These are phyloP conservation scores for Chytriomyces confervae DNA, from an alignment of 192 early-diverging fungal genomes.

Conservation along the genomic window DNA sequence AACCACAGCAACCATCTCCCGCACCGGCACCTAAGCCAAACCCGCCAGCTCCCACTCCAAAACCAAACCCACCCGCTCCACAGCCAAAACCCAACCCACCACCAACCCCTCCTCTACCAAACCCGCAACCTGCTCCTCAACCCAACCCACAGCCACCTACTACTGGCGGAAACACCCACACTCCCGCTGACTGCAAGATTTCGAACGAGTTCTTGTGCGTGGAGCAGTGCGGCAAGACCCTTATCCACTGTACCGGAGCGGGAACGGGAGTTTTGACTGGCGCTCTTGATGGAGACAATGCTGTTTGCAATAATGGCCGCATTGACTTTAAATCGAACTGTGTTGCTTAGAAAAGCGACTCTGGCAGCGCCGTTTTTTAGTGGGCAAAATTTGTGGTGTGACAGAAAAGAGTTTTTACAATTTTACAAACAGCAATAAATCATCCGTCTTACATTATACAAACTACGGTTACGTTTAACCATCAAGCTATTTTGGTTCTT, in stretches of 20 bases:
- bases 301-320: not conserved
- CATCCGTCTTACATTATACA: too few relatives aligned
- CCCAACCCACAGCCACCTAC: not conserved
- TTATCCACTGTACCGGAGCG: constrained; percentile 5
- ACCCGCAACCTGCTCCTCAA: not conserved
- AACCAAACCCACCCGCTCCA: not conserved
- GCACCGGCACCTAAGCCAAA: too few relatives aligned
- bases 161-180: not conserved
- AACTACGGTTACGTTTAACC: too few relatives aligned
- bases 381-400: too few relatives aligned
- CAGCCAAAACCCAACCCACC: not conserved
- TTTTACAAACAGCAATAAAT: too few relatives aligned
- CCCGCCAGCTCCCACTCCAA: not conserved
- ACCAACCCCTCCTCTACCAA: not conserved
- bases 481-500: too few relatives aligned
- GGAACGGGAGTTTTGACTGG: not conserved
- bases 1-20: not conserved
- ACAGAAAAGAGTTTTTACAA: too few relatives aligned
- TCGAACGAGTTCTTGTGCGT: constrained; percentile 5
- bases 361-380: too few relatives aligned
- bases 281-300: not conserved
- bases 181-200: not conserved
- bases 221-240: not conserved
- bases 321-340: not conserved
- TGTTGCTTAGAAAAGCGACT: not conserved